Percentiles rank a stretch among this genome's conserved stretches.
phyloP scores from a whole-genome alignment of 768 basidiomycete genomes.

The Lyophyllum shimeji region DNA sequence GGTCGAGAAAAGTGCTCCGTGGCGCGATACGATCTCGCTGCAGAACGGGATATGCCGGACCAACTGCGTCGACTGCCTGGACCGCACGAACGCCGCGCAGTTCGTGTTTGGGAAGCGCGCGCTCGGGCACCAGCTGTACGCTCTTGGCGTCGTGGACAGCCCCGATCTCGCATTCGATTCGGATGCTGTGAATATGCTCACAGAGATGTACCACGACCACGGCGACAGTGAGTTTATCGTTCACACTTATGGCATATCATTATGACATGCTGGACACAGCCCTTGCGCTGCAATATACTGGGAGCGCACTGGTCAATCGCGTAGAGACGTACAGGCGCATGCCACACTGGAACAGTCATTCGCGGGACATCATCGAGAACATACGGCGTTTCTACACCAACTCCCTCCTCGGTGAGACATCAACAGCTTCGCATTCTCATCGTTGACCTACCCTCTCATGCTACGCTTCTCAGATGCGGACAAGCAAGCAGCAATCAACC shows the following conservation, averaged over 20 bases:
- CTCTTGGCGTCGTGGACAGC: constrained; percentile 83
- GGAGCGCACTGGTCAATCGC: constrained; percentile 92
- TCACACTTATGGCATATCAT: too few relatives aligned
- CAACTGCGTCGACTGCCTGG: constrained; percentile 97
- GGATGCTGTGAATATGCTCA: constrained; percentile 94
- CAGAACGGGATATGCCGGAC: constrained; percentile 93
- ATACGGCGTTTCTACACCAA: constrained; percentile 95
- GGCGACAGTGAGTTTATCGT: constrained; percentile 77
- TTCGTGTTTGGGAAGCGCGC: constrained; percentile 96
- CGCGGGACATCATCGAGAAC: constrained; percentile 94
- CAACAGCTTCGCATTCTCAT: neutral
- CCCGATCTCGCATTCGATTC: constrained; percentile 90
- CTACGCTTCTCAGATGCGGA: constrained; percentile 73
- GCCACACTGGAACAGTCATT: constrained; percentile 98
- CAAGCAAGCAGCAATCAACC: constrained; percentile 95
- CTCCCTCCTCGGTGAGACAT: constrained; percentile 70
- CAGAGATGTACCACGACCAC: constrained; percentile 98
- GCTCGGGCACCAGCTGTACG: constrained; percentile 92
- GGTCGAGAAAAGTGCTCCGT: constrained; percentile 30
- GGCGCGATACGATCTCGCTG: constrained; percentile 70
- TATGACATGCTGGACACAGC: constrained; percentile 58
- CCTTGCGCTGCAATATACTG: constrained; percentile 94
- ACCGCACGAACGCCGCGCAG: constrained; percentile 95
- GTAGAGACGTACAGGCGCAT: constrained; percentile 95
- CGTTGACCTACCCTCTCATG: neutral